These are phyloP conservation scores for Yarrowia deformans DNA, from an alignment of 805 yeast species.

Conservation along the genomic window DNA sequence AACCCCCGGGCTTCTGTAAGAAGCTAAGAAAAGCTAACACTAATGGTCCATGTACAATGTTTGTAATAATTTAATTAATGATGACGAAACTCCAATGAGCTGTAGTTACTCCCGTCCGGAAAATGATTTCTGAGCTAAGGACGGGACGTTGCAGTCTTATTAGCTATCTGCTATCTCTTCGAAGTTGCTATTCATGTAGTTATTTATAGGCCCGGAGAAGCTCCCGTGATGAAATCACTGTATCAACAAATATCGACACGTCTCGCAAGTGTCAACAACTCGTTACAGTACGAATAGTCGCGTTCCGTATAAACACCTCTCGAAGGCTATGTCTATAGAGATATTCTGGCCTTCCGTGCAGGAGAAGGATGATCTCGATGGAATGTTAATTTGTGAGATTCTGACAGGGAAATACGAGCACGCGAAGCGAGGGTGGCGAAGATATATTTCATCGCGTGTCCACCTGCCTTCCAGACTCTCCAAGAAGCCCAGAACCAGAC, in stretches of 20 bases:
- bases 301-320: not conserved
- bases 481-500: no score
- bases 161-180: not conserved
- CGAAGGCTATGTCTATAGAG: constrained; percentile 2
- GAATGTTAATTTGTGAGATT: constrained; percentile 7
- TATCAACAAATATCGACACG: not conserved
- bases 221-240: not conserved
- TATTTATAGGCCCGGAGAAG: not conserved
- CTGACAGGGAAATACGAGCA: not conserved
- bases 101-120: no score
- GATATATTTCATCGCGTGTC: not conserved
- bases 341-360: constrained; percentile 12
- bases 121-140: no score
- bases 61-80: constrained; percentile 17
- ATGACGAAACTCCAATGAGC: not conserved
- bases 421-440: not conserved
- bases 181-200: not conserved
- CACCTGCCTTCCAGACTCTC: not conserved
- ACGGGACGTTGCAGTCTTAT: not conserved
- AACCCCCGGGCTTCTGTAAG: constrained; percentile 18
- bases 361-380: constrained; percentile 1
- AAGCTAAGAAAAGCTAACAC: constrained; percentile 38
- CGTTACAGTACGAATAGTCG: not conserved
- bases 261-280: not conserved
- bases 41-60: constrained; percentile 21